phyloP scores from a whole-genome alignment of 1,139 yeast species.

The Magnusiomyces ingens region DNA sequence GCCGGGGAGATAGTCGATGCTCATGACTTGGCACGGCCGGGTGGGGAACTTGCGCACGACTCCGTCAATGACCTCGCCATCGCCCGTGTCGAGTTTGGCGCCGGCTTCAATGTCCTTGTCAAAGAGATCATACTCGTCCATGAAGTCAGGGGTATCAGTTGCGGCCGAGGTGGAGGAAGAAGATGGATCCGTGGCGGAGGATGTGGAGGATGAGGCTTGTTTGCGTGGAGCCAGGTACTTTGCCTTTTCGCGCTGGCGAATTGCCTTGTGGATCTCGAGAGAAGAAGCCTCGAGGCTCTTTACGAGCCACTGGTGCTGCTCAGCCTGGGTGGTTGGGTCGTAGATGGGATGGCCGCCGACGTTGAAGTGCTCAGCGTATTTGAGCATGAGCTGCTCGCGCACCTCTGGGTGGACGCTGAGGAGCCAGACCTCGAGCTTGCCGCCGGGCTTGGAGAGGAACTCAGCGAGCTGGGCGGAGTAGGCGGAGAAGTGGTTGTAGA shows the following conservation, averaged over 20 bases:
- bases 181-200: too few relatives aligned
- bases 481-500: constrained; percentile 1
- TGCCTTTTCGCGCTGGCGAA: background rate
- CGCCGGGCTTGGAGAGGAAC: background rate
- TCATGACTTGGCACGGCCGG: constrained; percentile 6
- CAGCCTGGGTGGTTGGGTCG: constrained; percentile 1
- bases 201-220: too few relatives aligned
- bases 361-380: constrained; percentile 4
- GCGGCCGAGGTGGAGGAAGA: too few relatives aligned
- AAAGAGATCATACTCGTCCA: constrained; percentile 2
- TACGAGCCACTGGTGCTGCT: background rate
- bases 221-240: too few relatives aligned
- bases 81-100: constrained; percentile 1
- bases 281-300: background rate
- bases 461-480: background rate
- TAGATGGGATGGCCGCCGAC: constrained; percentile 5
- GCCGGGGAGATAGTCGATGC: constrained; percentile 5
- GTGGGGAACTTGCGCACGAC: constrained; percentile 4
- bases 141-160: background rate
- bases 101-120: constrained; percentile 2
- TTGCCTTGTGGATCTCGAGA: background rate
- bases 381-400: constrained; percentile 5
- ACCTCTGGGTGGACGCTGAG: constrained; percentile 5
- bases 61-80: constrained; percentile 1
- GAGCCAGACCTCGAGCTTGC: constrained; percentile 4